Percentiles rank a stretch among this genome's conserved stretches.
Evolutionary conservation across 1,139 yeast genomes (phyloP).

Genomic region (Debaryomycetaceae sp.): DNA sequence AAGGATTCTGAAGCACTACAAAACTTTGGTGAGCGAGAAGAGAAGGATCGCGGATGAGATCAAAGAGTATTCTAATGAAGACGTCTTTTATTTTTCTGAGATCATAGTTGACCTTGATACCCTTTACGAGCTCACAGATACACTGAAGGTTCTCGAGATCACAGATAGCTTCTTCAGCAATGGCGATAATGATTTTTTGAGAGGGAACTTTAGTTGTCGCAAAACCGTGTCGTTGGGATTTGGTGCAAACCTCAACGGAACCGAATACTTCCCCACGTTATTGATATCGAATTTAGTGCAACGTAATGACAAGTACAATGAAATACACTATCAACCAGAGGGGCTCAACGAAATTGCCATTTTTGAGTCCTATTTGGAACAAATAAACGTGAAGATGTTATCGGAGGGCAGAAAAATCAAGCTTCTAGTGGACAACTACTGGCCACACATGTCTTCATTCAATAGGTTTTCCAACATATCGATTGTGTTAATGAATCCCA

Average conservation of each 20-base stretch:
- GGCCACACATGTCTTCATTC: conserved; percentile 13
- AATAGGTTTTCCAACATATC: conserved; percentile 15
- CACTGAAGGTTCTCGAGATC: conserved; percentile 4
- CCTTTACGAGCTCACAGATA: conserved; percentile 9
- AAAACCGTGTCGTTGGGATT: conserved; percentile 16
- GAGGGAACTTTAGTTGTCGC: conserved; percentile 5
- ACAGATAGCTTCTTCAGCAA: conserved; percentile 2
- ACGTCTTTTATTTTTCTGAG: conserved; percentile 18
- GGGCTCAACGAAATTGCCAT: conserved; percentile 11
- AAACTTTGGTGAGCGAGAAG: conserved; percentile 13
- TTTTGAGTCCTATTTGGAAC: conserved; percentile 9
- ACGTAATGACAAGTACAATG: conserved; percentile 4
- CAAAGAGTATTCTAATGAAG: conserved; percentile 9
- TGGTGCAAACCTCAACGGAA: conserved; percentile 16
- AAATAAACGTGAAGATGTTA: conserved; percentile 10
- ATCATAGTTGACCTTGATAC: conserved; percentile 15
- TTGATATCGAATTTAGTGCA: conserved; percentile 12
- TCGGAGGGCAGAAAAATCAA: conserved; percentile 9
- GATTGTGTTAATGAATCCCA: conserved; percentile 14
- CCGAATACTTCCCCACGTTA: conserved; percentile 16
- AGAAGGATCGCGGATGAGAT: conserved; percentile 11
- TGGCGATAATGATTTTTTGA: conserved; percentile 5
- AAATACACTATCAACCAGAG: conserved; percentile 10
- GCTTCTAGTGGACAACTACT: conserved; percentile 12
- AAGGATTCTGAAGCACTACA: conserved; percentile 7